These are phyloP conservation scores for apple (Malus domestica) DNA, from an alignment of 306 rosid species.

Conservation along the genomic window DNA sequence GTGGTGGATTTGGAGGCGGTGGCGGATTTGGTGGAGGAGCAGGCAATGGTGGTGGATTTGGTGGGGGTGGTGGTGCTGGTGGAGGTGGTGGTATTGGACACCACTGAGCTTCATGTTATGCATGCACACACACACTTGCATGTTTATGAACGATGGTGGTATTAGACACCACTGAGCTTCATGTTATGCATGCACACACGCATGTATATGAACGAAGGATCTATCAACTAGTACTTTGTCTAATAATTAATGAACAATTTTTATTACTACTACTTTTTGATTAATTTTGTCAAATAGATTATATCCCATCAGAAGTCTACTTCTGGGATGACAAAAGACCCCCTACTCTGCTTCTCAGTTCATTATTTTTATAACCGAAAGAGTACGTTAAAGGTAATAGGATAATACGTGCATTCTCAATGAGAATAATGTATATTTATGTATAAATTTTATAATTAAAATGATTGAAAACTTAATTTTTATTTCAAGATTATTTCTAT, in stretches of 20 bases:
- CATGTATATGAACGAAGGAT: background rate
- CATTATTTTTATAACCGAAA: no score
- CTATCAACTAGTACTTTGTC: background rate
- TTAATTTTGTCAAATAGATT: background rate
- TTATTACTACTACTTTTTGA: background rate
- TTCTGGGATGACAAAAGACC: no score
- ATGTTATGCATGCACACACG: background rate
- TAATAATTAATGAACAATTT: background rate
- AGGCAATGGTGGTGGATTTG: conserved; percentile 26
- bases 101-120: conserved; percentile 27
- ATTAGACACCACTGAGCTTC: conserved; percentile 46
- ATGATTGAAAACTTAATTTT: no score
- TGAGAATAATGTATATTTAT: no score
- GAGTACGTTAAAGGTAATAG: no score
- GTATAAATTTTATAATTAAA: no score
- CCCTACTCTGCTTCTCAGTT: no score
- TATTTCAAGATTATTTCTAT: no score
- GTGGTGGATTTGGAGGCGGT: conserved; percentile 15
- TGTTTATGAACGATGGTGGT: conserved; percentile 5
- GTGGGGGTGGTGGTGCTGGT: conserved; percentile 29
- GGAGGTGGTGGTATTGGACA: conserved; percentile 38
- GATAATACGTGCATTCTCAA: no score
- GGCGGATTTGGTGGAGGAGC: background rate
- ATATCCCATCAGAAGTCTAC: background rate
- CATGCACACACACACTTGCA: background rate